Evolutionary conservation across 805 yeast species (phyloP), one percentile per base, ranked within the genome.

Genomic region (Candida ulmi): DNA sequence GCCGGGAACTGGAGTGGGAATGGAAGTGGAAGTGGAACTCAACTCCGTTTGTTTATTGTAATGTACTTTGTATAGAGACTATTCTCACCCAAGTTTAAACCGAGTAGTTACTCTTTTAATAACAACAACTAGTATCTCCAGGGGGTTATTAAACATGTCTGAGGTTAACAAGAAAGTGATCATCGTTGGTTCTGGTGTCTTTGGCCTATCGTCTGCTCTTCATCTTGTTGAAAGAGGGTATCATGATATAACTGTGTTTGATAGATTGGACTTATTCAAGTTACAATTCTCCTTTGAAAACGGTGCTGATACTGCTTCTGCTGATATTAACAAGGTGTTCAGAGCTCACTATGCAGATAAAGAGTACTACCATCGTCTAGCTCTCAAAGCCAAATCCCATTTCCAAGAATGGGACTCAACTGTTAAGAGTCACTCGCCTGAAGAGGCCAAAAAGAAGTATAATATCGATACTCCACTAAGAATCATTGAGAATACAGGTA

Each of bases 111-210:
- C n/a, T n/a, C n/a, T n/a, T n/a, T n/a, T n/a, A n/a, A n/a, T n/a
- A n/a, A n/a, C n/a, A n/a, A n/a, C n/a, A n/a, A n/a, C n/a, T n/a
- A n/a, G n/a, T n/a, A n/a, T n/a, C n/a, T n/a, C n/a, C n/a, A n/a
- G n/a, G n/a, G n/a, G n/a, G 8, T 23, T 8, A 23, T 23, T 23
- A 8, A 11, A 23, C 9, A 23, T 11, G 11, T 8, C 11, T 8
- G 25, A 8, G 8, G 25, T 11, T 23, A 11, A 23, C 11, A 23
- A 23, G 25, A 26, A 26, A 33, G 65, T 72, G 26, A 49, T 65
- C 15, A 57, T 72, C 18, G 60, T 73, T 12, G 78, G 78, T 2
- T 62, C 72, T 11, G 78, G 78, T 16, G 72, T 65, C 9, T 72
- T 70, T 56, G 78, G 78, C 1, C 55, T 72, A 4, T 66, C 75